Base-by-base conservation (phyloP, 2,329 filamentous ascomycete species). In the Magnaporthiopsis rhizophila region DNA sequence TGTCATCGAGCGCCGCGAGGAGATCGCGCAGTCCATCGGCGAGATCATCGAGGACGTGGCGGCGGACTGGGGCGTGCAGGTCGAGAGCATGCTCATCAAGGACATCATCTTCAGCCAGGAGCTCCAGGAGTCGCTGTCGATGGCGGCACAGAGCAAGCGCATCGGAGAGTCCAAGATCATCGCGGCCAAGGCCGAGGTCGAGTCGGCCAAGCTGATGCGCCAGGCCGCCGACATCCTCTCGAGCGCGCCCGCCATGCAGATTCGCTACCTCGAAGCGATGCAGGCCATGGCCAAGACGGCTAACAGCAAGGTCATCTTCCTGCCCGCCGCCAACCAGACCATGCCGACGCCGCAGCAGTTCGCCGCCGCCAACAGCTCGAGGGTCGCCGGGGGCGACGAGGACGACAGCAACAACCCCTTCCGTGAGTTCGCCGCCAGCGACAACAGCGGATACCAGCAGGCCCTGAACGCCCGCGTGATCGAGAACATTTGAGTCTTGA, bases 111-210 rank as follows among this genome's bases (percentile, higher is more conserved):
- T 99, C 86, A 92, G 88, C 78, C 87, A 92, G 73, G 95, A 98
- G 70, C 84, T 99, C 59, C 95, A 99, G 78, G 94, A 98, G 73
- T 95, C 91, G 24, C 86, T 99, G 62, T 96, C 91, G 74, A 98
- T 99, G 95, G 95, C 95, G 56, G 95, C 95, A 3, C 95, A 99
- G 84, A 92, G 89, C 81, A 98, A 98, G 89, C 89, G 95, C 70
- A 97, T 97, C 65, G 95, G 95, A 80, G 95, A 99, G 79, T 92
- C 89, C 80, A 99, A 99, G 84, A 92, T 99, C 75, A 98, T 99
- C 74, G 92, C 92, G 65, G 95, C 95, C 68, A 91, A 95, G 76
- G 95, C 95, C 45, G 95, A 99, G 79, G 95, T 99, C 74, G 95
- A 99, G 79, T 88, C 89, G 63, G 94, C 95, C 78, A 97, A 97